Evolutionary conservation across 768 basidiomycete species (phyloP), one percentile per base, ranked within the genome.

Genomic region (Suillus alpinus): DNA sequence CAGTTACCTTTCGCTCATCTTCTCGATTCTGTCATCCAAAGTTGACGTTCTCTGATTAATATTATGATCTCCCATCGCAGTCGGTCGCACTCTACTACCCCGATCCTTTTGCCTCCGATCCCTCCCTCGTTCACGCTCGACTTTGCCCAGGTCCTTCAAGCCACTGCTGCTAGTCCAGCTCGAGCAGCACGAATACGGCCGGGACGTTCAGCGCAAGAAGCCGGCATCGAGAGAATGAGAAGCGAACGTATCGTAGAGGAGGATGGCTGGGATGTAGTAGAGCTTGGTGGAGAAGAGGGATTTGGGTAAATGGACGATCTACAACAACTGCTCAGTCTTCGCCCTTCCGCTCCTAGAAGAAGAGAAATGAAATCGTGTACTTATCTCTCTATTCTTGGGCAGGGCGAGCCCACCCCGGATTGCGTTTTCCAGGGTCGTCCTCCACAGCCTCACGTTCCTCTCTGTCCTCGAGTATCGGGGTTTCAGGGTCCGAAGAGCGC

Each of bases 91-190:
- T 83, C 85, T 64, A 85, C 87, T 14, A 71, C 77, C 10, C 83
- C 85, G 1, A 67, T 73, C 23, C 79, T 90, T 6, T 76, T 81
- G 0, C 78, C 86, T 4, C 91, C 91, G 0, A 89, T 89, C 0
- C 84, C 88, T 0, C 71, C 83, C 0, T 66, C 75, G 9, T 92
- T 93, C 68, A 73, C 77, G 0, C 78, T 93, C 1, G 92, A 94
- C 57, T 94, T 94, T 68, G 79, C 82, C 9, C 91, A 94, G 68
- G 81, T 94, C 4, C 69, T 93, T 53, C 91, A 92, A 69, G 90
- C 88, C 13, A 91, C 86, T 14, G 86, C 86, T 18, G 82, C 87
- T 6, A 85, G 82, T 51, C 88, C 88, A 6, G 69, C 81, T 1
- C 76, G 80, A 31, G 70, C 73, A 32, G 65, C 66, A 4, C 67